A percentile compares a stretch with the other conserved stretches of the same genome.
Evolutionary conservation across 1,139 yeast species (phyloP).

Genomic region (Candida sanyaensis): DNA sequence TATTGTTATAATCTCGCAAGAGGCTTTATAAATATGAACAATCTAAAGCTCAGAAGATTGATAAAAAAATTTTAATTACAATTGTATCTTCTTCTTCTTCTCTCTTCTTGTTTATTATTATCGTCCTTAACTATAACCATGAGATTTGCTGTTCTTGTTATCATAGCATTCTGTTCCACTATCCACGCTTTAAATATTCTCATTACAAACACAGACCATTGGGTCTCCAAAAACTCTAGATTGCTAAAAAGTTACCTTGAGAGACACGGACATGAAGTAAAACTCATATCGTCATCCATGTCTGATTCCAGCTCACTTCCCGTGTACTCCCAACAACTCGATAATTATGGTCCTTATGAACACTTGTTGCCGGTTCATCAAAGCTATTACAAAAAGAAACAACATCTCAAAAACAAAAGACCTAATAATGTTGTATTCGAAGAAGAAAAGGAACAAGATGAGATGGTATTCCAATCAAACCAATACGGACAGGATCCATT

Average conservation of each 20-base stretch:
- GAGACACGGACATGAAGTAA: conserved; percentile 29
- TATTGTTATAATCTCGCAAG: neutral
- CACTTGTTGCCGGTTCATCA: conserved; percentile 37
- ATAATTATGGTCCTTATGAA: conserved; percentile 33
- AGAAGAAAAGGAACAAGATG: conserved; percentile 6
- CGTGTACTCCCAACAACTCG: neutral
- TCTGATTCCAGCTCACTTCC: conserved; percentile 17
- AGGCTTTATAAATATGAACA: neutral
- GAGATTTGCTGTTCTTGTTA: neutral
- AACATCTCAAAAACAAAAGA: conserved; percentile 19
- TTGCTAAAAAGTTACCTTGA: conserved; percentile 27
- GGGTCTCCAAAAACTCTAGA: conserved; percentile 40
- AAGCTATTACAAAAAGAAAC: conserved; percentile 25
- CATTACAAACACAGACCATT: conserved; percentile 38
- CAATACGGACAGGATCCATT: conserved; percentile 38
- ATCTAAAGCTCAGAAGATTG: neutral
- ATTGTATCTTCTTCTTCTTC: neutral
- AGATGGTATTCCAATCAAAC: conserved; percentile 10
- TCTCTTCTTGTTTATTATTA: neutral
- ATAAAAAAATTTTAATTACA: neutral
- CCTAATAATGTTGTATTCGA: conserved; percentile 22
- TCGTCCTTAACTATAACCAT: neutral
- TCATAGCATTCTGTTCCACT: conserved; percentile 1
- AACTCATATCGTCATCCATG: conserved; percentile 37
- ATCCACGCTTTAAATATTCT: conserved; percentile 26